A percentile compares a stretch with the other conserved stretches of the same genome.
phyloP scores from a whole-genome alignment of 208 protist genomes.

The Trichomonas tenax region DNA sequence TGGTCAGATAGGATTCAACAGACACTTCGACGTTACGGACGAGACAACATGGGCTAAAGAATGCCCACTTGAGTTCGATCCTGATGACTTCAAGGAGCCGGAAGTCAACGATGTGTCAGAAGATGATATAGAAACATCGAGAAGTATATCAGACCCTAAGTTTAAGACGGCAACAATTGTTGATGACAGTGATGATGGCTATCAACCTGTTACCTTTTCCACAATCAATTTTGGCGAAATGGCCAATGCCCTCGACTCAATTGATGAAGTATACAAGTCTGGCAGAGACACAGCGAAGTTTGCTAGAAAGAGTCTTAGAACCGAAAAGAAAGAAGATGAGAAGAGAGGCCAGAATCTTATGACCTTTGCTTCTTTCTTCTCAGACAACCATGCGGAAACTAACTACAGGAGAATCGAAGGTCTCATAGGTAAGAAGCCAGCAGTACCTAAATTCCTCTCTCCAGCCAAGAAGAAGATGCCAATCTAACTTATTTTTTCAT shows the following conservation, averaged over 20 bases:
- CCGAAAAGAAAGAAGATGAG: background rate
- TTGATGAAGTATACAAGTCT: background rate
- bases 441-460: background rate
- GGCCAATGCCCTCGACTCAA: background rate
- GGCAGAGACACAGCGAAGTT: background rate
- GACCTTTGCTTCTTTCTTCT: background rate
- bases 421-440: background rate
- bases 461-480: background rate
- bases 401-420: background rate
- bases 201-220: background rate
- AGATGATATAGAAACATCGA: background rate
- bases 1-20: background rate
- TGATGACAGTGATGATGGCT: background rate
- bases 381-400: background rate
- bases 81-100: background rate
- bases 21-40: background rate
- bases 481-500: background rate
- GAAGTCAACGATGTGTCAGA: background rate
- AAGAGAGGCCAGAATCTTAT: background rate
- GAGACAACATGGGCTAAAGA: background rate
- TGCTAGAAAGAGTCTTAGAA: background rate
- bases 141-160: background rate
- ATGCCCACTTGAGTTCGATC: background rate
- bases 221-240: background rate
- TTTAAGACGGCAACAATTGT: background rate